phyloP scores from a whole-genome alignment of 1,139 yeast species.

The Pichia sp. region DNA sequence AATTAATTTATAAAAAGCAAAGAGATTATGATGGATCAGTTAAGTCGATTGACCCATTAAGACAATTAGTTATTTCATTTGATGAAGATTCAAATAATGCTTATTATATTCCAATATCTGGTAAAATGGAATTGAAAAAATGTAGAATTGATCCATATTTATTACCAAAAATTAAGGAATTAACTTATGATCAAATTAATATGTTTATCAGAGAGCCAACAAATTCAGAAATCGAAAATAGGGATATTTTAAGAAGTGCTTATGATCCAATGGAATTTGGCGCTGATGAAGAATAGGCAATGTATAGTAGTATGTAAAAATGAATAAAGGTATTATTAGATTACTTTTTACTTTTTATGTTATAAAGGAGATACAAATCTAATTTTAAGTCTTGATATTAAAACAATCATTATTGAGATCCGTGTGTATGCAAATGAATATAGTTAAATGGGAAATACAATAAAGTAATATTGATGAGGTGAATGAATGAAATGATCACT shows the following conservation, averaged over 20 bases:
- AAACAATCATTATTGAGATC: neutral
- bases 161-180: constrained; percentile 35
- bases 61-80: constrained; percentile 52
- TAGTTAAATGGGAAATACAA: neutral
- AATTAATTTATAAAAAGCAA: constrained; percentile 53
- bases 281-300: constrained; percentile 31
- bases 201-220: constrained; percentile 67
- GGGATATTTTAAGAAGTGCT: constrained; percentile 63
- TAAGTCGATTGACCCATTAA: constrained; percentile 42
- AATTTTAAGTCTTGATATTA: neutral
- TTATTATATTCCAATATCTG: constrained; percentile 69
- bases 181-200: constrained; percentile 43
- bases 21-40: constrained; percentile 80
- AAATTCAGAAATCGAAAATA: constrained; percentile 56
- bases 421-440: neutral
- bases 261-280: constrained; percentile 73
- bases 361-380: neutral
- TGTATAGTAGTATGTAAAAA: neutral
- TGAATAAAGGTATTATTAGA: neutral
- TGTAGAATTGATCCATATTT: constrained; percentile 58
- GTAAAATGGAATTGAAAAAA: constrained; percentile 75
- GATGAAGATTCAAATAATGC: constrained; percentile 51
- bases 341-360: neutral
- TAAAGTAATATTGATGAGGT: neutral
- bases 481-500: neutral